Conservation (phyloP, 2,329 filamentous ascomycete genomes). For the Emergomyces pasteurianus region DNA sequence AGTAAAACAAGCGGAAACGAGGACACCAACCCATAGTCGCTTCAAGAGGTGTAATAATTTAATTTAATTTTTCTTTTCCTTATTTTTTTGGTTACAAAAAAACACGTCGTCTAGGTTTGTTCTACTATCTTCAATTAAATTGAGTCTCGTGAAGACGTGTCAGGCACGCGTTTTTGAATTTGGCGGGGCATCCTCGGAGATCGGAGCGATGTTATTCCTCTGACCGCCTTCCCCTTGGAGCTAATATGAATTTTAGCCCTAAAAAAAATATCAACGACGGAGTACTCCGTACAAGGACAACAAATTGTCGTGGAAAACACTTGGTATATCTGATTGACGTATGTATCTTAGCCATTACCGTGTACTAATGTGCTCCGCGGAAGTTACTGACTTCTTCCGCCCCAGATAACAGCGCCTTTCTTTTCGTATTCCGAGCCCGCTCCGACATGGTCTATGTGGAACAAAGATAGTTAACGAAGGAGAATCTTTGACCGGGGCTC, state of each 20-base stretch:
- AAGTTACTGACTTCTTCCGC: not conserved
- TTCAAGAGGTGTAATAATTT: not conserved
- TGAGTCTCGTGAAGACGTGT: not conserved
- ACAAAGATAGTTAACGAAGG: not conserved
- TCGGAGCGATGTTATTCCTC: slow-evolving; percentile 11
- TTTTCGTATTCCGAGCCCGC: not conserved
- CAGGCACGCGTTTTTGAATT: slow-evolving; percentile 13
- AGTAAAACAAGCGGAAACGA: not conserved
- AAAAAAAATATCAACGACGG: not conserved
- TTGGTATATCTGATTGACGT: not conserved
- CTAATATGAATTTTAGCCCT: not conserved
- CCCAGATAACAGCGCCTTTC: not conserved
- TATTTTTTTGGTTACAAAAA: no score
- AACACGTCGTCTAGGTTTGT: no score
- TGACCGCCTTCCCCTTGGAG: slow-evolving; percentile 19
- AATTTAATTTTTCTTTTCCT: not conserved
- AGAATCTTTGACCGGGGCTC: not conserved
- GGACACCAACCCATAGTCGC: not conserved
- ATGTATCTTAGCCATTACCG: not conserved
- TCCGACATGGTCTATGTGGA: not conserved
- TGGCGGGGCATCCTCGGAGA: not conserved
- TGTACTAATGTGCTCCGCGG: not conserved
- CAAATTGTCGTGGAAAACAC: no score
- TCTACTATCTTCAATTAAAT: no score
- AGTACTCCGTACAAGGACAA: not conserved